Evolutionary conservation across 495 filamentous ascomycete species (phyloP), one percentile per base, ranked within the genome.

Genomic region (Hyphodiscus hymeniophilus): DNA sequence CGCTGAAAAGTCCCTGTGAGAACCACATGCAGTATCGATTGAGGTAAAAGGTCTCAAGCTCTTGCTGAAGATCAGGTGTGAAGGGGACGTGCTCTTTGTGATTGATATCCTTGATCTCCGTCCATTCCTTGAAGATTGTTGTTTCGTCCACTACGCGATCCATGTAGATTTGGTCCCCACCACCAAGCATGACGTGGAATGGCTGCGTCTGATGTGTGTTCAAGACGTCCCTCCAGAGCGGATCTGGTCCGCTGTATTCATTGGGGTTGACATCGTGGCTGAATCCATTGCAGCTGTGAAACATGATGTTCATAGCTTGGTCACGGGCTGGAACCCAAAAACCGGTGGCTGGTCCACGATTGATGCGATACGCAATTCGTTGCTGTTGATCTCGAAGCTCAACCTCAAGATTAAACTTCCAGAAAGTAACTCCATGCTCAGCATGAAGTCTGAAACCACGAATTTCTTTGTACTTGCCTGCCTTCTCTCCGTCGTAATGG

Each of bases 181-280:
- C 92, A 26, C 92, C 94, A 53, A 98, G 77, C 94, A 98, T 97
- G 32, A 95, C 89, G 66, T 98, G 92, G 67, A 97, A 97, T 13
- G 92, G 92, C 36, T 82, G 82, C 42, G 80, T 86, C 63, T 94
- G 89, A 63, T 98, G 92, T 22, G 80, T 85, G 56, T 95, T 94
- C 39, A 98, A 73, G 15, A 97, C 85, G 59, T 98, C 92, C 50
- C 89, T 80, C 92, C 92, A 98, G 63, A 98, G 71, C 8, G 92
- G 94, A 71, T 98, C 92, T 2, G 92, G 92, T 0, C 92, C 92
- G 57, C 81, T 86, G 64, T 96, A 82, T 38, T 76, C 66, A 57
- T 89, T 68, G 0, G 89, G 63, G 48, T 96, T 78, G 42, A 87
- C 86, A 54, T 76, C 84, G 45, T 85, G 60, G 54, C 85, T 88